phyloP scores from a whole-genome alignment of 164 flowering plant species.

The Kalanchoe fedtschenkoi region DNA sequence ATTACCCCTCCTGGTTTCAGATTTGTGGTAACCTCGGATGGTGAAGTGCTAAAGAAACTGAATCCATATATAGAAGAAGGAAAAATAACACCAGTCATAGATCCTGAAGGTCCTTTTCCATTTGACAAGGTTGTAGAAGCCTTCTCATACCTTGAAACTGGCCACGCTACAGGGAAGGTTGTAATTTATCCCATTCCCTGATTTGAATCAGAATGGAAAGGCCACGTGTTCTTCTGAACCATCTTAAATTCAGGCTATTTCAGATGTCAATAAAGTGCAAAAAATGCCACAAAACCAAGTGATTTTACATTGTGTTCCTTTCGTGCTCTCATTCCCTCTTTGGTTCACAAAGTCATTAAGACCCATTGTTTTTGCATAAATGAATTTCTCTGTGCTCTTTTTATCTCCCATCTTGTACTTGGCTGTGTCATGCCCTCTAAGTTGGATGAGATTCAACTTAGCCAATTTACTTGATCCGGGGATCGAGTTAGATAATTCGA shows the following conservation, averaged over 20 bases:
- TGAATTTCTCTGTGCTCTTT: too few species aligned
- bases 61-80: conserved; percentile 79
- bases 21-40: conserved; percentile 81
- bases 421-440: too few species aligned
- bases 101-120: conserved; percentile 73
- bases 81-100: conserved; percentile 72
- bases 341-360: too few species aligned
- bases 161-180: conserved; percentile 73
- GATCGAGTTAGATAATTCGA: too few species aligned
- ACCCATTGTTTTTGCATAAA: too few species aligned
- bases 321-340: too few species aligned
- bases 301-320: not conserved
- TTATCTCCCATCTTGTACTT: too few species aligned
- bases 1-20: conserved; percentile 77
- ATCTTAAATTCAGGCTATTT: not conserved
- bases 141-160: conserved; percentile 62
- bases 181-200: conserved; percentile 73
- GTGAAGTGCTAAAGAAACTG: conserved; percentile 54
- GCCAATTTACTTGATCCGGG: too few species aligned
- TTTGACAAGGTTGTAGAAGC: conserved; percentile 64
- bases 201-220: conserved; percentile 4
- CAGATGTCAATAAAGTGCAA: not conserved
- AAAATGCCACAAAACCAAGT: not conserved
- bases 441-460: too few species aligned
- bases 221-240: not conserved